Base-by-base conservation (phyloP, 1,139 yeast genomes). In the Saccharomyces hybrid region DNA sequence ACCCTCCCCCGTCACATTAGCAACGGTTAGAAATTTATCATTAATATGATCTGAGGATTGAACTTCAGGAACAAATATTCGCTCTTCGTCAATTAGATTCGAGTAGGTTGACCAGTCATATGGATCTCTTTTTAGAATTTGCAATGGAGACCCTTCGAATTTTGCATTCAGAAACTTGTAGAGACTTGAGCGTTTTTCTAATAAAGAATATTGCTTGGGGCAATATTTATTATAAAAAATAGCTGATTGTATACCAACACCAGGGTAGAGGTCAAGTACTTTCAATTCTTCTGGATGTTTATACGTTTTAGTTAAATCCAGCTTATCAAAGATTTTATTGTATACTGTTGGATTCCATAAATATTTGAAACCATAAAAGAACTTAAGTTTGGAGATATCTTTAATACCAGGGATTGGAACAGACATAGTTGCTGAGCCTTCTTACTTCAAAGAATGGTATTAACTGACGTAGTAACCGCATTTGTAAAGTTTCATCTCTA, bases 211-310 rank as follows among this genome's bases (percentile, higher is more conserved):
- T 38, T 75, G 79, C 52, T 74, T 68, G 0, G 96, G 96, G 49
- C 77, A 71, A 47, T 84, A 69, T 48, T 74, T 77, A 53, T 81
- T 74, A 66, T 85, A 78, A 31, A 88, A 66, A 67, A 64, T 53
- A 52, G 75, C 74, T 0, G 86, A 75, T 44, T 81, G 73, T 5
- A 79, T 63, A 3, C 86, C 86, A 48, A 72, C 73, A 1, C 82
- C 80, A 0, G 89, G 77, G 64, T 84, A 84, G 14, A 82, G 76
- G 62, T 88, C 96, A 5, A 88, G 65, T 2, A 88, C 78, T 54
- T 85, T 82, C 16, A 84, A 72, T 19, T 71, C 63, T 16, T 73
- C 67, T n/a, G 75, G 65, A 52, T 73, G 62, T 3, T 77, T 73
- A 60, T 82, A 84, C 46, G 73, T 70, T 3, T 67, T 55, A 26